A percentile compares a stretch with the other conserved stretches of the same genome.
phyloP scores from a whole-genome alignment of 2,329 filamentous ascomycete genomes.

The Claviceps arundinis region DNA sequence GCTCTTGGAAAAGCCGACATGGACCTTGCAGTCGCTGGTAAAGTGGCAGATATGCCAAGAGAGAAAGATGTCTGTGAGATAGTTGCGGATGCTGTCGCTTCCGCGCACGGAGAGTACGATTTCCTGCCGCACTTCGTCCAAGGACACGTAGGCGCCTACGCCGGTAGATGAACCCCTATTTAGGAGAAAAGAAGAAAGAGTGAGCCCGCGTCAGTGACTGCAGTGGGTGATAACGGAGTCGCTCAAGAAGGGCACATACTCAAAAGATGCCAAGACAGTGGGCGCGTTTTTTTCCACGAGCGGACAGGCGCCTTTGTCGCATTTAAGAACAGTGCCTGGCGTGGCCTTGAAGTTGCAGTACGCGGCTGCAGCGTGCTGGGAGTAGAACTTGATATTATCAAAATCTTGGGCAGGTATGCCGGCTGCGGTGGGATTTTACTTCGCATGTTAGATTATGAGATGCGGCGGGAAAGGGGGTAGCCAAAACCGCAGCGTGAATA shows the following conservation, averaged over 20 bases:
- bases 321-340: conserved; percentile 27
- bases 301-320: conserved; percentile 30
- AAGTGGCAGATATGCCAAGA: conserved; percentile 16
- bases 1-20: conserved; percentile 45
- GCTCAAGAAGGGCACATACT: conserved; percentile 12
- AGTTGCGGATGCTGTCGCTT: conserved; percentile 45
- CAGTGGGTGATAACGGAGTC: not conserved
- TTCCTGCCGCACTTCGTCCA: conserved; percentile 33
- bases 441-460: not conserved
- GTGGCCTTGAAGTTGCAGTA: conserved; percentile 37
- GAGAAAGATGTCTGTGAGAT: conserved; percentile 39
- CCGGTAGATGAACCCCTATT: conserved; percentile 28
- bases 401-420: conserved; percentile 13
- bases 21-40: conserved; percentile 32
- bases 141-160: conserved; percentile 36
- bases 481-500: too few species aligned
- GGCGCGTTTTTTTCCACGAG: conserved; percentile 28
- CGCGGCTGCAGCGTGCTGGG: conserved; percentile 36
- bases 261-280: conserved; percentile 29
- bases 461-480: not conserved
- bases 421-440: not conserved
- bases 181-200: too few species aligned
- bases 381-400: conserved; percentile 30
- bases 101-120: conserved; percentile 51
- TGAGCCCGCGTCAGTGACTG: conserved; percentile 2